Conservation (phyloP, 192 early-diverging fungal species). For the Backusella circina region DNA sequence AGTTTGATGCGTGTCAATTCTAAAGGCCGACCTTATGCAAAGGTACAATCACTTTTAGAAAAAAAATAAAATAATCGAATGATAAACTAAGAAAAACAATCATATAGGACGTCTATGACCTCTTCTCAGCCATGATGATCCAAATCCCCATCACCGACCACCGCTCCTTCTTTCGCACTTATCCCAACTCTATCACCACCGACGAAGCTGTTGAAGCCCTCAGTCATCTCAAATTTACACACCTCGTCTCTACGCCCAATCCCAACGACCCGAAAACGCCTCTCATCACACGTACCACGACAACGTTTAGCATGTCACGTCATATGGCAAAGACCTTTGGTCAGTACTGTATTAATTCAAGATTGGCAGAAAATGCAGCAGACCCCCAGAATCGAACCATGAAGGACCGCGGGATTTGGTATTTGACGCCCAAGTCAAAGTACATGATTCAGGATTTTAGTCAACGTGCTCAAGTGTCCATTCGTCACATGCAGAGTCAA, state of each 20-base stretch:
- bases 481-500: conserved; percentile 24
- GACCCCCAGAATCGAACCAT: conserved; percentile 43
- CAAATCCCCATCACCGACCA: conserved; percentile 46
- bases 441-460: conserved; percentile 47
- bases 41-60: conserved; percentile 31
- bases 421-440: conserved; percentile 46
- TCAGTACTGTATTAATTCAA: conserved; percentile 49
- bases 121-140: conserved; percentile 49
- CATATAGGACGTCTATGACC: conserved; percentile 47
- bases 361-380: conserved; percentile 38
- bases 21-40: conserved; percentile 52
- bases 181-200: conserved; percentile 4
- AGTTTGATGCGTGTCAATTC: conserved; percentile 48
- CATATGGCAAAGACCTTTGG: conserved; percentile 53
- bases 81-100: not conserved
- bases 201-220: not conserved
- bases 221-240: conserved; percentile 25
- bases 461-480: conserved; percentile 11
- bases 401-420: conserved; percentile 43
- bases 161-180: conserved; percentile 38
- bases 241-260: conserved; percentile 43
- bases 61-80: not conserved
- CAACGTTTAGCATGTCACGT: conserved; percentile 51
- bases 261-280: conserved; percentile 36
- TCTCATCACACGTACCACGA: conserved; percentile 47